Conservation (phyloP, 2,329 filamentous ascomycete species). For the Alternaria dauci region DNA sequence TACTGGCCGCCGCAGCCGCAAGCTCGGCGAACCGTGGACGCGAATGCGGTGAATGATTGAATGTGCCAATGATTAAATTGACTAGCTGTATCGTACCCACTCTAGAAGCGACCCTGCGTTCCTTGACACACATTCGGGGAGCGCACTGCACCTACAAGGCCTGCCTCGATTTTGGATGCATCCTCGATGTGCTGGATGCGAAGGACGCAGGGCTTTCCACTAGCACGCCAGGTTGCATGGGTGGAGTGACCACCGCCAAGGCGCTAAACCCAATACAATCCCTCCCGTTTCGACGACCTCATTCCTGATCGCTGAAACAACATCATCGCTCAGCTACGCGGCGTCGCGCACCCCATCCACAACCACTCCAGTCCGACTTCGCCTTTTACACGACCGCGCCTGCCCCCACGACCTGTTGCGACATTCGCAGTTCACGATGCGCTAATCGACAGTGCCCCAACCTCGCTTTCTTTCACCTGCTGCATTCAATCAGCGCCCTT, state of each 20-base stretch:
- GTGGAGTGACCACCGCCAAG: conserved; percentile 7
- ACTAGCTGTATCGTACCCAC: background rate
- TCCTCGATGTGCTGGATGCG: background rate
- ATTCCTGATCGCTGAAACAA: conserved; percentile 20
- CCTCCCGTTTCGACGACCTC: conserved; percentile 17
- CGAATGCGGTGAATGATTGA: background rate
- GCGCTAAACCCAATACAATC: conserved; percentile 5
- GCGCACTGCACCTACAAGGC: background rate
- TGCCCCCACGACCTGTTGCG: conserved; percentile 14
- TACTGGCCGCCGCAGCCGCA: conserved; percentile 14
- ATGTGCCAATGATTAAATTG: background rate
- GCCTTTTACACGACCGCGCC: conserved; percentile 19
- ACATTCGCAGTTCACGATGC: conserved; percentile 18
- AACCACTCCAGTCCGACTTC: background rate
- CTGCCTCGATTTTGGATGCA: conserved; percentile 8
- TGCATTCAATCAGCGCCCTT: conserved; percentile 19
- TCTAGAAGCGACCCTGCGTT: background rate
- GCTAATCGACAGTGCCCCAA: conserved; percentile 1
- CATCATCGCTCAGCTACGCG: conserved; percentile 6
- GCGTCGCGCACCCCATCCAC: conserved; percentile 19
- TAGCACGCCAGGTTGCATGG: conserved; percentile 3
- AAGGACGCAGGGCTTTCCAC: conserved; percentile 4
- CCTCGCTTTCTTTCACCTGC: conserved; percentile 19
- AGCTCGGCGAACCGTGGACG: background rate
- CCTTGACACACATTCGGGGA: background rate